These are phyloP conservation scores for Gossypium davidsonii DNA, from an alignment of 441 rosid genomes.

Conservation along the genomic window DNA sequence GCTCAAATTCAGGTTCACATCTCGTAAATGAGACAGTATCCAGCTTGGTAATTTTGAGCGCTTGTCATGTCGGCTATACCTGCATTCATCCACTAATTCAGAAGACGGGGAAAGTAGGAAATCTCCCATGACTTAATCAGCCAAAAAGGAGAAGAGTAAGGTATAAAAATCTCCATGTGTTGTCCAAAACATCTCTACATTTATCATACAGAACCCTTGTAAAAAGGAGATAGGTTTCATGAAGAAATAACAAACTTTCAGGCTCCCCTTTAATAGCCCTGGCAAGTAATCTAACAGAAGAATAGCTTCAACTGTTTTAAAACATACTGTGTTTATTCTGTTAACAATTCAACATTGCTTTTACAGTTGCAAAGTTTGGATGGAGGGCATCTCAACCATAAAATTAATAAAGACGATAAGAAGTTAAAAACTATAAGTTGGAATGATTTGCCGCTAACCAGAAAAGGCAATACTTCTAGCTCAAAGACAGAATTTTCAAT, in stretches of 20 bases:
- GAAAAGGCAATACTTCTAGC: neutral
- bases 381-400: neutral
- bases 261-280: neutral
- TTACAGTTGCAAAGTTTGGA: neutral
- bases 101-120: neutral
- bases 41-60: constrained; percentile 90
- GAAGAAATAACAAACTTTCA: neutral
- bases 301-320: neutral
- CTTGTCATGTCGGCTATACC: constrained; percentile 95
- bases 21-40: constrained; percentile 82
- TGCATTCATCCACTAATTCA: constrained; percentile 21
- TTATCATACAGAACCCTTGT: neutral
- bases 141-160: neutral
- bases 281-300: neutral
- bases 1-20: constrained; percentile 86
- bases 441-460: neutral
- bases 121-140: neutral
- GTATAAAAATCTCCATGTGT: neutral
- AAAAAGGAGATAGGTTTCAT: neutral
- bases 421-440: neutral
- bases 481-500: neutral
- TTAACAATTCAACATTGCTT: neutral
- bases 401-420: neutral
- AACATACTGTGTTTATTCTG: neutral
- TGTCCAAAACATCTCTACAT: neutral